phyloP scores from a whole-genome alignment of 2,329 filamentous ascomycete genomes.

The Exserohilum turcica region DNA sequence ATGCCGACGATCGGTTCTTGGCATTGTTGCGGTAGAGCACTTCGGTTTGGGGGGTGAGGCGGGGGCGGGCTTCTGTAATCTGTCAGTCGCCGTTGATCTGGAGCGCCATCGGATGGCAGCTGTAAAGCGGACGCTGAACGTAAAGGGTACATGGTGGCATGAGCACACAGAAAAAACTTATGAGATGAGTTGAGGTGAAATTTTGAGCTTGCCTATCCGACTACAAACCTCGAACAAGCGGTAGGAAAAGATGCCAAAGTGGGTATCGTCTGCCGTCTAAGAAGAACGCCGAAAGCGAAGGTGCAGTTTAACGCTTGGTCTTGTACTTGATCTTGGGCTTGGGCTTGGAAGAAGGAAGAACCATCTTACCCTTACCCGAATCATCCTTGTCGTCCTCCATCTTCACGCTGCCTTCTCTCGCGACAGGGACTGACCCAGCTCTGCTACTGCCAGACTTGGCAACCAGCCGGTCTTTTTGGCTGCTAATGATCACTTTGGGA shows the following conservation, averaged over 20 bases:
- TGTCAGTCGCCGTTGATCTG: slow-evolving; percentile 1
- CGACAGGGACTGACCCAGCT: slow-evolving; percentile 52
- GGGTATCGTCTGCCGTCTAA: slow-evolving; percentile 29
- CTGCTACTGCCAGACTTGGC: slow-evolving; percentile 49
- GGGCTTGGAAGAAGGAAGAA: slow-evolving; percentile 34
- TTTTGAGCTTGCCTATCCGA: slow-evolving; percentile 25
- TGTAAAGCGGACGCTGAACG: slow-evolving; percentile 1
- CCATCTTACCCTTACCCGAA: slow-evolving; percentile 52
- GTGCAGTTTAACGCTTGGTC: slow-evolving; percentile 21
- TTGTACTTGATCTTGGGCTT: slow-evolving; percentile 20
- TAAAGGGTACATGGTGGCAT: slow-evolving; percentile 9
- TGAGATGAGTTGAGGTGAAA: slow-evolving; percentile 19
- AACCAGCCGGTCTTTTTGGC: slow-evolving; percentile 44
- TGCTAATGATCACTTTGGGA: slow-evolving; percentile 41
- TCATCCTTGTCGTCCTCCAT: slow-evolving; percentile 55
- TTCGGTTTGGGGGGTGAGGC: slow-evolving; percentile 51
- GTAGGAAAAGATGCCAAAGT: slow-evolving; percentile 15
- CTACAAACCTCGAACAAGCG: slow-evolving; percentile 27
- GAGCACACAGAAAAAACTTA: slow-evolving; percentile 16
- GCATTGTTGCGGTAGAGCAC: slow-evolving; percentile 58
- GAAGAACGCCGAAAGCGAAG: slow-evolving; percentile 13
- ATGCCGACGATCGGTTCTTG: slow-evolving; percentile 40
- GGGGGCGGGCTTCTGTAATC: slow-evolving; percentile 29
- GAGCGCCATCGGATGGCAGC: not conserved
- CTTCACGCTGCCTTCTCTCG: slow-evolving; percentile 57